Evolutionary conservation across 73 alveolate genomes (phyloP).

Genomic region (Paramecium sonneborni): DNA sequence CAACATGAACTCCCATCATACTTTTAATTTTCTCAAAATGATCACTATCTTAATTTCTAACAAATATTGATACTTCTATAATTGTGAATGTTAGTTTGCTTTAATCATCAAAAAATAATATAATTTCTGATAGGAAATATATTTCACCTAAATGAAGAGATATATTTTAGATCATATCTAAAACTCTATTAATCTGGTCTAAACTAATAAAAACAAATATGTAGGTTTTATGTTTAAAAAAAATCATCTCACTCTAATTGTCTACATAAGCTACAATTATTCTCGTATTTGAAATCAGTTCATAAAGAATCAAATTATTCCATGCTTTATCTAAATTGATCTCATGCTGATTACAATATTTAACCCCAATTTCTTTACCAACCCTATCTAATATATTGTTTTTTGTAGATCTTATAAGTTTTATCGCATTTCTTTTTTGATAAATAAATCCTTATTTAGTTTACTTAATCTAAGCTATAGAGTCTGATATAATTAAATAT

Average conservation of each 20-base stretch:
- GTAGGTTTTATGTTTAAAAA: conserved; percentile 11
- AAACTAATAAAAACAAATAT: conserved; percentile 19
- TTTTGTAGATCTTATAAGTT: neutral
- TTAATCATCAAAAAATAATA: conserved; percentile 24
- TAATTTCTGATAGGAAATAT: conserved; percentile 14
- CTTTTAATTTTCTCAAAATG: conserved; percentile 61
- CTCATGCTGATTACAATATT: neutral
- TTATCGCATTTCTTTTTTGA: conserved; percentile 30
- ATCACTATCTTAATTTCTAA: conserved; percentile 46
- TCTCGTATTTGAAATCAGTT: conserved; percentile 45
- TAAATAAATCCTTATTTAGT: neutral
- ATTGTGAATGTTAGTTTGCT: conserved; percentile 51
- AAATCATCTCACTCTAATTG: conserved; percentile 44
- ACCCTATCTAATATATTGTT: neutral
- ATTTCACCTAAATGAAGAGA: conserved; percentile 52
- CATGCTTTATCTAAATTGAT: conserved; percentile 50
- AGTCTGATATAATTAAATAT: conserved; percentile 15
- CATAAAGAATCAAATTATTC: conserved; percentile 51
- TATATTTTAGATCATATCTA: conserved; percentile 45
- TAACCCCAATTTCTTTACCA: neutral
- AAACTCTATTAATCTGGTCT: conserved; percentile 51
- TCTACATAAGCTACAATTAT: neutral
- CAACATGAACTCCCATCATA: conserved; percentile 83
- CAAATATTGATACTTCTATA: conserved; percentile 34
- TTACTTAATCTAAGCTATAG: conserved; percentile 15